phyloP scores from a whole-genome alignment of 768 basidiomycete genomes.

The Pleurotus salmoneostramineus region DNA sequence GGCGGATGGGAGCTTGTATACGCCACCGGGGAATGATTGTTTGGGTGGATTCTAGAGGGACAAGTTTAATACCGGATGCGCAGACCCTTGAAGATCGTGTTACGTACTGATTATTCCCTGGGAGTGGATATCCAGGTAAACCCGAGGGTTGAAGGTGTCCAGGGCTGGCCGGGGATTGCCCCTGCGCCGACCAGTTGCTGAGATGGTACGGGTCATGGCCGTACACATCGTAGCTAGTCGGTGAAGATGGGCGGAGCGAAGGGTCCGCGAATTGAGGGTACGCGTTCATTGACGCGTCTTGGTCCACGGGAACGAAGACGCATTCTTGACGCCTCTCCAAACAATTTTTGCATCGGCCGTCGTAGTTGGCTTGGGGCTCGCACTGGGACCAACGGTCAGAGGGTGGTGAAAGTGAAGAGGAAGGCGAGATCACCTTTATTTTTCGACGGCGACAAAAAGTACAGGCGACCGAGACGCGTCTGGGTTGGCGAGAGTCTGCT shows the following conservation, averaged over 20 bases:
- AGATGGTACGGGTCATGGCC: neutral
- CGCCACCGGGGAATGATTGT: neutral
- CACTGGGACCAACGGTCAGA: conserved; percentile 18
- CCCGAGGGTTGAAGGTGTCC: neutral
- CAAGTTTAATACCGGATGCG: no score
- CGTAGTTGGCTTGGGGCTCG: conserved; percentile 18
- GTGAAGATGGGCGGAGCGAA: neutral
- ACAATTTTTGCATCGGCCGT: conserved; percentile 36
- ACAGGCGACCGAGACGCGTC: conserved; percentile 51
- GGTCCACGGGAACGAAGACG: conserved; percentile 34
- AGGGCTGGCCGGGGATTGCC: neutral
- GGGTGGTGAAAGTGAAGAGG: neutral
- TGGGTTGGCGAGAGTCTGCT: conserved; percentile 14
- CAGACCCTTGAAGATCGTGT: neutral
- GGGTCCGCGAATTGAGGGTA: no score
- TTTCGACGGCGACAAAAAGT: conserved; percentile 49
- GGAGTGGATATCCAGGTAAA: neutral
- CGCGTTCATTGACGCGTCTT: neutral
- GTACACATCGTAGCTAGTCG: neutral
- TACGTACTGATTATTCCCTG: neutral
- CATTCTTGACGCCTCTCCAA: conserved; percentile 31
- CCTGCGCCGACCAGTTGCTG: neutral
- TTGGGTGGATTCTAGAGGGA: neutral
- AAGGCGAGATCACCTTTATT: conserved; percentile 38
- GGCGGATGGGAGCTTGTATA: neutral